Evolutionary conservation across 2,329 filamentous ascomycete species (phyloP).

Genomic region (Fusarium pseudograminearum): DNA sequence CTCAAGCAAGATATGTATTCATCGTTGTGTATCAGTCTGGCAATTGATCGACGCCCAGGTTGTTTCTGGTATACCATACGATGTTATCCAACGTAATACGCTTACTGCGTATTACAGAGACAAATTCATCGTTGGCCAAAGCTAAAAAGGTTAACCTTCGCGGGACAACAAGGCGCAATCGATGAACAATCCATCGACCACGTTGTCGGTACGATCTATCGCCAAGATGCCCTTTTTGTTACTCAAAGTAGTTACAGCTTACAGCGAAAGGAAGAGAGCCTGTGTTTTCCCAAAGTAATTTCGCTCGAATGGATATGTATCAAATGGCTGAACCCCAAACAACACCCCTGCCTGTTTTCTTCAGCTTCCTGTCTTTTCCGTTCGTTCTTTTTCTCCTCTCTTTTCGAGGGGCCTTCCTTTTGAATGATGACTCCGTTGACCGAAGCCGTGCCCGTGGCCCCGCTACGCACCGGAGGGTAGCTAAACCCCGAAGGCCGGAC

Average conservation of each 20-base stretch:
- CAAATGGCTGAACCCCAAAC: slow-evolving; percentile 4
- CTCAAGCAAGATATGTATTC: not conserved
- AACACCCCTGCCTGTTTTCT: slow-evolving; percentile 1
- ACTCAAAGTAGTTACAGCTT: slow-evolving; percentile 17
- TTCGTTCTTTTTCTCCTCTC: not conserved
- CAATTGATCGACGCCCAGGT: slow-evolving; percentile 19
- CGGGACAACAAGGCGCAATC: slow-evolving; percentile 2
- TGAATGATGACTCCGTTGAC: slow-evolving; percentile 12
- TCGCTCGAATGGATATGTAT: slow-evolving; percentile 1
- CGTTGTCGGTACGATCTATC: slow-evolving; percentile 11
- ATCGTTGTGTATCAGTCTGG: not conserved
- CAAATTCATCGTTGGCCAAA: not conserved
- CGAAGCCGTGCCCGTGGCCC: slow-evolving; percentile 19
- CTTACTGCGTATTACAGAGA: slow-evolving; percentile 5
- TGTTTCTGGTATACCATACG: not conserved
- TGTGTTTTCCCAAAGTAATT: not conserved
- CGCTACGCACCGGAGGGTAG: slow-evolving; percentile 41
- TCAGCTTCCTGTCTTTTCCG: not conserved
- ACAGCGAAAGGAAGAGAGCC: not conserved
- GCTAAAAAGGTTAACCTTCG: slow-evolving; percentile 1
- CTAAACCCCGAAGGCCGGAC: slow-evolving; percentile 49
- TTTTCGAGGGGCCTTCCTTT: slow-evolving; percentile 1
- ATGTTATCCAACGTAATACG: slow-evolving; percentile 18
- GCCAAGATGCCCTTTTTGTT: not conserved
- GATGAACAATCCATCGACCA: not conserved